Evolutionary conservation across 2,329 filamentous ascomycete genomes (phyloP).

Genomic region (Xylaria sp.): DNA sequence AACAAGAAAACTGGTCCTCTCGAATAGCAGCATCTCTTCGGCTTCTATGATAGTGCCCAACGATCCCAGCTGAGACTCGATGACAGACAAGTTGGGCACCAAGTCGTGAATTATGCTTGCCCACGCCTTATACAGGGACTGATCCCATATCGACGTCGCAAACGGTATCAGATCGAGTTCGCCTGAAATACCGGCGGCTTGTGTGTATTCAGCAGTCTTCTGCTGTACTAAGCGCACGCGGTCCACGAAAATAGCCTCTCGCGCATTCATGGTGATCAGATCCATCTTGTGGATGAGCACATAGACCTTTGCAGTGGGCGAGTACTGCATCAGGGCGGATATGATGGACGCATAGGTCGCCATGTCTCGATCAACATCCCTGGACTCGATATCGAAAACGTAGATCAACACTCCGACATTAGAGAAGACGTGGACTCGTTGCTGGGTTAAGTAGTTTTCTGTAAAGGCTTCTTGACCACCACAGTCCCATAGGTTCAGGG

Average conservation of each 20-base stretch:
- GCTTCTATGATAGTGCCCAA: constrained; percentile 89
- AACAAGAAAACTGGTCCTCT: constrained; percentile 94
- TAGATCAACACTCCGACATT: constrained; percentile 98
- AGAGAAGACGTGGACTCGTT: constrained; percentile 95
- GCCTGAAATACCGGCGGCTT: constrained; percentile 53
- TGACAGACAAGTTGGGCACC: constrained; percentile 90
- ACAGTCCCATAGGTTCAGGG: constrained; percentile 98
- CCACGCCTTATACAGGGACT: constrained; percentile 98
- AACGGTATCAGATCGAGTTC: constrained; percentile 84
- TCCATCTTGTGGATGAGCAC: constrained; percentile 99
- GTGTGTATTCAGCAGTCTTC: constrained; percentile 71
- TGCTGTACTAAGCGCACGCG: constrained; percentile 80
- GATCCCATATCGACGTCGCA: constrained; percentile 97
- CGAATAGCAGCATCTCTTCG: constrained; percentile 93
- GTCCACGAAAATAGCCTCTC: constrained; percentile 85
- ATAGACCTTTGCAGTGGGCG: constrained; percentile 83
- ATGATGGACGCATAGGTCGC: constrained; percentile 93
- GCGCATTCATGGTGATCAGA: constrained; percentile 82
- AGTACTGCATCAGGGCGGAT: constrained; percentile 87
- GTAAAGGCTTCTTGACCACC: constrained; percentile 99
- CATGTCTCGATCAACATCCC: constrained; percentile 92
- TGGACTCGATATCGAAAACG: constrained; percentile 97
- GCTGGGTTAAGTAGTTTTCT: constrained; percentile 96
- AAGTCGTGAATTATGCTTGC: constrained; percentile 97
- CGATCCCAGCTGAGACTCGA: constrained; percentile 85